A percentile compares a stretch with the other conserved stretches of the same genome.
phyloP scores from a whole-genome alignment of 441 rosid genomes.

The Aleurites moluccanus region DNA sequence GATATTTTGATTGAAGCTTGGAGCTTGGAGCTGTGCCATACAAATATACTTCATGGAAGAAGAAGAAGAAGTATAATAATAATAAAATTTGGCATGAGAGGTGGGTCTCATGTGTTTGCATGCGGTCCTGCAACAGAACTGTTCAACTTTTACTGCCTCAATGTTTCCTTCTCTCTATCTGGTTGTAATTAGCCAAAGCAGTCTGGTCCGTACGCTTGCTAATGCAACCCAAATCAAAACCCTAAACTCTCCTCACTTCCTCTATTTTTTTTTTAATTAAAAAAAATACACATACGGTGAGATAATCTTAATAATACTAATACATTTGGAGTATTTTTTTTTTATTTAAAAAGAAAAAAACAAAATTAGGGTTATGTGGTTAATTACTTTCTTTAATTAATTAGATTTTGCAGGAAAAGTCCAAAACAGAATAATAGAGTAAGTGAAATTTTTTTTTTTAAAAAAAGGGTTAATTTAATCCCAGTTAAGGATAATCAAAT shows the following conservation, averaged over 20 bases:
- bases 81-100: not conserved
- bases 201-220: conserved; percentile 21
- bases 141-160: not conserved
- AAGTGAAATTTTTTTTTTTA: conserved; percentile 2
- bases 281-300: no score
- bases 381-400: not conserved
- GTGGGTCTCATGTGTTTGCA: conserved; percentile 20
- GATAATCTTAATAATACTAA: no score
- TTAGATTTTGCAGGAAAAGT: not conserved
- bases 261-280: no score
- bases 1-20: not conserved
- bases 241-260: conserved; percentile 12
- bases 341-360: no score
- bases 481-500: conserved; percentile 1
- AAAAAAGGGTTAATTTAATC: not conserved
- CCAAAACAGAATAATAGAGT: not conserved
- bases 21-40: not conserved
- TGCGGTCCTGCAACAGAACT: conserved; percentile 12
- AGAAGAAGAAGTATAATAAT: no score
- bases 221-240: conserved; percentile 22
- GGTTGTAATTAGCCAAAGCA: not conserved
- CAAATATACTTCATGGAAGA: no score
- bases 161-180: not conserved
- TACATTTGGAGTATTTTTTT: no score
- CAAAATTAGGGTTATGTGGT: no score